Base-by-base conservation (phyloP, 176 grass and related monocot genomes). In the Avena eriantha region DNA sequence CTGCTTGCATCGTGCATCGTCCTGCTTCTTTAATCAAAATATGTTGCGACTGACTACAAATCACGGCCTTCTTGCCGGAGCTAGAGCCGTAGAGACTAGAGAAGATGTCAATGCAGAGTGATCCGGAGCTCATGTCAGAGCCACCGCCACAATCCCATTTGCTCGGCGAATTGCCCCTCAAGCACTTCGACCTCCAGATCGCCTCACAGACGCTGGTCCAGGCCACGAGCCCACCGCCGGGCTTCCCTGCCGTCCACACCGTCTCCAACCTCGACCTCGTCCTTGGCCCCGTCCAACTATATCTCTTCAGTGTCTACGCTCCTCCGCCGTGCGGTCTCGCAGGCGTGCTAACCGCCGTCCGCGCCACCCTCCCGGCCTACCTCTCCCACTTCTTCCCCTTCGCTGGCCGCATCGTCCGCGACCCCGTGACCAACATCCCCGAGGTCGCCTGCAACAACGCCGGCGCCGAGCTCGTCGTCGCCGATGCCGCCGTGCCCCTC, bases 381-480 rank as follows among this genome's bases (percentile, higher is more conserved):
- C 91, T 93, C 82, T 87, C 88, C 78, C 22, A 23, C 65, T 87
- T 90, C 84, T 90, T 80, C 66, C 89, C 89, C 56, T 90, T 90
- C 74, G 89, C 84, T 34, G 84, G 89, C 22, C 84, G 89, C 84
- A 0, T 90, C 56, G 89, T 87, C 12, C 80, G 47, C 31, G 23
- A 50, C 55, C 56, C 74, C 2, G 79, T 0, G 2, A 87, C 74
- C 55, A 79, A 66, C 23, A 66, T 90, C 74, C 89, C 89, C 34
- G 55, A 65, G 55, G 47, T 94, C 19, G 16, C 50, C 3, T 94
- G 89, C 71, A 75, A 21, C 77, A 97, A 97, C 81, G 86, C 79
- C 31, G 94, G 94, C 39, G 94, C 90, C 47, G 94, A 97, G 86
- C 88, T 97, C 16, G 88, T 97, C 75, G 80, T 97, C 68, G 92